Base-by-base conservation (phyloP, 1,284 basidiomycete genomes). In the Chalciporus sp. region DNA sequence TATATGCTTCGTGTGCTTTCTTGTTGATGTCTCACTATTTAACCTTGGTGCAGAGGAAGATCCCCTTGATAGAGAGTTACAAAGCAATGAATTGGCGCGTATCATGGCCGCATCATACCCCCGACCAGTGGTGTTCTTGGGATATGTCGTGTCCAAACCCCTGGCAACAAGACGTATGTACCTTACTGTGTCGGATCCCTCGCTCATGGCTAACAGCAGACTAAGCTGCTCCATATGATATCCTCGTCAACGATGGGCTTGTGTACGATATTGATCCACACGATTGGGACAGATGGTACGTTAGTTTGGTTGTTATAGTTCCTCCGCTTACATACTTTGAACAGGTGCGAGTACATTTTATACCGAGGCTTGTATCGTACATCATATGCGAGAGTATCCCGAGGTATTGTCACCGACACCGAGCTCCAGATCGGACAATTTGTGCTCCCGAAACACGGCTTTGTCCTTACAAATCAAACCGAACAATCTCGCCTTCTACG, bases 281-380 rank as follows among this genome's bases (percentile, higher is more conserved):
- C 2, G 90, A 92, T 70, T 62, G 57, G 56, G 88, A 90, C 62
- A 76, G 90, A 56, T 92, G 90, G 90, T 88, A 59, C 55, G 77
- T 66, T 16, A 9, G 17, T 16, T 52, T 42, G 0, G 29, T 44
- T 14, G n/a, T 44, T 10, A 23, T 4, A 4, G 4, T 16, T 27
- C 9, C 2, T 10, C 1, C 19, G 37, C 27, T 52, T 23, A 51
- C 28, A 12, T 0, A 3, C 19, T 31, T 1, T 27, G 52, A n/a
- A 14, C 52, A 88, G 90, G 89, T 94, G 93, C 73, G 89, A 95
- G 76, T 95, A 95, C 64, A 90, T 95, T 46, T 75, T 92, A 23
- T 95, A 92, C 70, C 82, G 92, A 17, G 89, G 88, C 2, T 65
- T 94, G 28, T 90, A 93, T 74, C 80, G 91, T 23, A 89, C 91